A percentile compares a stretch with the other conserved stretches of the same genome.
phyloP scores from a whole-genome alignment of 345 rosid genomes.

The Kernera saxatilis region DNA sequence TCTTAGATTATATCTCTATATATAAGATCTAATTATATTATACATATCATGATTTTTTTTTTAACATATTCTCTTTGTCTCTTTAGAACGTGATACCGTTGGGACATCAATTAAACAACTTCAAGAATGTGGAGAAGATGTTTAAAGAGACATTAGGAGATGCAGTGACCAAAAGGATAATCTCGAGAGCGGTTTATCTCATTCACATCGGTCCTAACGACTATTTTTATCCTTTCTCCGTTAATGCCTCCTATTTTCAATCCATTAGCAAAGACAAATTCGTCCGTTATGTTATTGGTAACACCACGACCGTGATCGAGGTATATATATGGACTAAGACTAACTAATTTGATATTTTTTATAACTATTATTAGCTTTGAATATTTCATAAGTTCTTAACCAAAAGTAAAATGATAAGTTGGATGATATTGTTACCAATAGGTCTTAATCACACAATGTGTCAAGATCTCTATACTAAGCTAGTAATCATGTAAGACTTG shows the following conservation, averaged over 20 bases:
- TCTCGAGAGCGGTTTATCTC: conserved; percentile 41
- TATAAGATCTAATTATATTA: no score
- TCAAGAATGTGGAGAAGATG: conserved; percentile 32
- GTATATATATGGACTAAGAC: conserved; percentile 25
- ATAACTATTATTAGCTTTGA: neutral
- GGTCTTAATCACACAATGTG: neutral
- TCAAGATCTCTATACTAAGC: neutral
- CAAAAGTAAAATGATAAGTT: no score
- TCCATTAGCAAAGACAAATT: conserved; percentile 28
- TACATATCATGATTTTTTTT: no score
- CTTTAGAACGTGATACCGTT: conserved; percentile 37
- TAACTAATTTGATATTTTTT: neutral
- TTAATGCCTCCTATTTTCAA: conserved; percentile 22
- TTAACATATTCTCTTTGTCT: neutral
- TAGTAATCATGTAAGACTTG: neutral
- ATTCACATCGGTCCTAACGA: conserved; percentile 40
- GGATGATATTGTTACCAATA: neutral
- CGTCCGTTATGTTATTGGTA: conserved; percentile 37
- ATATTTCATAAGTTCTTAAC: no score
- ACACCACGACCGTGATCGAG: conserved; percentile 32
- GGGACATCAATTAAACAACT: conserved; percentile 34
- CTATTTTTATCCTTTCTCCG: conserved; percentile 18
- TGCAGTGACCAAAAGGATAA: conserved; percentile 25
- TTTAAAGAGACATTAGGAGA: conserved; percentile 36
- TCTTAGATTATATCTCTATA: no score